A percentile compares a stretch with the other conserved stretches of the same genome.
Conservation (phyloP, 768 basidiomycete species). For the Pluteus cervinus region DNA sequence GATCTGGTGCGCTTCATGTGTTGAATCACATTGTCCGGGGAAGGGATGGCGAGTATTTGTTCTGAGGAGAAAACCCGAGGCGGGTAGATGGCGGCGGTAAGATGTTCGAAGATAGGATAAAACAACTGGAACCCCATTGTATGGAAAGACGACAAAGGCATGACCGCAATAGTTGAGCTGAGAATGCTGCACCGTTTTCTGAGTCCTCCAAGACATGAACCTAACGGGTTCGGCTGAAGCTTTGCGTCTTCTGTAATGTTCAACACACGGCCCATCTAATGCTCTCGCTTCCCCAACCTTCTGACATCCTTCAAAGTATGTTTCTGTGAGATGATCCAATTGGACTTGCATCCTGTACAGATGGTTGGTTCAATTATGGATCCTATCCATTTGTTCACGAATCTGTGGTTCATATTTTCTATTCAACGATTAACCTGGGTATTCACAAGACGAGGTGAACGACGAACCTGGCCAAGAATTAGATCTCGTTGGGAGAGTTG, state of each 20-base stretch:
- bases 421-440: background rate
- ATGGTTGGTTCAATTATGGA: too few species aligned
- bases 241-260: too few species aligned
- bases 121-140: conserved; percentile 28
- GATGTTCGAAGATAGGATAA: conserved; percentile 18
- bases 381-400: conserved; percentile 58
- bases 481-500: conserved; percentile 92
- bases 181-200: too few species aligned
- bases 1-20: conserved; percentile 21
- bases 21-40: conserved; percentile 32
- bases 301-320: too few species aligned
- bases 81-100: conserved; percentile 24
- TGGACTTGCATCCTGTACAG: too few species aligned
- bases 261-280: too few species aligned
- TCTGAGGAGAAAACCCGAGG: conserved; percentile 18
- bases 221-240: too few species aligned
- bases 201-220: too few species aligned
- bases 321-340: too few species aligned
- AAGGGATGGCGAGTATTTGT: conserved; percentile 27
- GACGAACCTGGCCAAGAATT: conserved; percentile 75
- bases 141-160: conserved; percentile 35
- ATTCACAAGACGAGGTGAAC: background rate
- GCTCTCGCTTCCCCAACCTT: too few species aligned
- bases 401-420: conserved; percentile 86
- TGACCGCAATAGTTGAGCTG: too few species aligned